Conservation (phyloP, 352 stramenopile genomes). For the Paralagenidium karlingii region DNA sequence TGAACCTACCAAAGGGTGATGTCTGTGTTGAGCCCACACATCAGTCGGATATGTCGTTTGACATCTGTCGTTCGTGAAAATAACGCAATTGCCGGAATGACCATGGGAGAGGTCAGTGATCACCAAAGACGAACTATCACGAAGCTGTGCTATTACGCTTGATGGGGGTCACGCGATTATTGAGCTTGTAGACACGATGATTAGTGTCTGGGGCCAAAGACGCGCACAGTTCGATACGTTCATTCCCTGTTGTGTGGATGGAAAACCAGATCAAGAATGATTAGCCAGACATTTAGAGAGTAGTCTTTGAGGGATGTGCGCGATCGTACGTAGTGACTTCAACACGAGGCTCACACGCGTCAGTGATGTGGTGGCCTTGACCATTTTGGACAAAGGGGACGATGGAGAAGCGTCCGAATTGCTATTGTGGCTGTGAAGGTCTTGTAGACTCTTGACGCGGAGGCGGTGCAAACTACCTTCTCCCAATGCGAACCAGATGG, state of each 20-base stretch:
- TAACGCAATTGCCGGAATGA: too few relatives aligned
- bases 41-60: conserved; percentile 17
- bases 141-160: conserved; percentile 12
- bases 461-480: conserved; percentile 13
- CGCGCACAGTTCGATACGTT: conserved; percentile 9
- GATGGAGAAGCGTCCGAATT: too few relatives aligned
- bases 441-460: conserved; percentile 18
- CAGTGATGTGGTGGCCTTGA: conserved; percentile 4
- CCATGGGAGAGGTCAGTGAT: too few relatives aligned
- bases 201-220: conserved; percentile 12
- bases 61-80: conserved; percentile 17
- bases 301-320: not conserved
- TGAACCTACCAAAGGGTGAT: conserved; percentile 16
- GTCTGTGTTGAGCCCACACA: conserved; percentile 28
- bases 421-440: conserved; percentile 12
- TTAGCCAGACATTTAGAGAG: not conserved
- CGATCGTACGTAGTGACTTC: conserved; percentile 11
- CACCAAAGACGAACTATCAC: too few relatives aligned
- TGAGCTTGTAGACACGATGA: conserved; percentile 18
- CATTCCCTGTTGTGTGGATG: conserved; percentile 10
- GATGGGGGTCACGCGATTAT: conserved; percentile 18
- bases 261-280: not conserved
- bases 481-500: conserved; percentile 31
- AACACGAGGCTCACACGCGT: conserved; percentile 16
- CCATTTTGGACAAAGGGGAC: too few relatives aligned